Evolutionary conservation across 176 grass and related monocot species (phyloP).

Genomic region (Pontederia crassipes): DNA sequence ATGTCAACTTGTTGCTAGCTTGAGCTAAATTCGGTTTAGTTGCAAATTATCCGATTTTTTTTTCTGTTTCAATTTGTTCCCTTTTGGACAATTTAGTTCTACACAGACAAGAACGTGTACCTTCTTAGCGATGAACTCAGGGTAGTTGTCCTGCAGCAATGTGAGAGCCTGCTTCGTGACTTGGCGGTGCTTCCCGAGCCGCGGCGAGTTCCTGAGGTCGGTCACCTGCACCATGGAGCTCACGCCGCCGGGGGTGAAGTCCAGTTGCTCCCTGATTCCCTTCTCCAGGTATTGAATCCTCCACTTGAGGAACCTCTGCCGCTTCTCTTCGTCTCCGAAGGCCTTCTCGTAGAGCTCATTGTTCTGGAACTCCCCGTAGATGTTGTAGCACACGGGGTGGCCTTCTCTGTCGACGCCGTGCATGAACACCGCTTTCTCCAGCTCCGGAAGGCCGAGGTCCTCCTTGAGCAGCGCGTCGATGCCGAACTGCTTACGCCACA

Average conservation of each 20-base stretch:
- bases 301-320: slow-evolving; percentile 93
- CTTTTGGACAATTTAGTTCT: neutral
- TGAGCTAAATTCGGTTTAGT: too few species aligned
- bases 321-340: slow-evolving; percentile 88
- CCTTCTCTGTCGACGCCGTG: slow-evolving; percentile 51
- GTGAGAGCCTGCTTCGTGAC: slow-evolving; percentile 73
- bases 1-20: too few species aligned
- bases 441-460: slow-evolving; percentile 64
- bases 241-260: slow-evolving; percentile 57
- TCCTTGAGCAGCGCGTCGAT: slow-evolving; percentile 48
- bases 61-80: neutral
- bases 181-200: slow-evolving; percentile 77
- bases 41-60: too few species aligned
- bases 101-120: slow-evolving; percentile 20
- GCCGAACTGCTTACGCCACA: slow-evolving; percentile 93
- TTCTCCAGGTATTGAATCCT: slow-evolving; percentile 86
- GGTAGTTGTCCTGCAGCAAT: slow-evolving; percentile 90
- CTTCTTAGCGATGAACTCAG: slow-evolving; percentile 97
- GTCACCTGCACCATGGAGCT: slow-evolving; percentile 92
- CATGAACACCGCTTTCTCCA: slow-evolving; percentile 80
- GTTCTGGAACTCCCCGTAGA: slow-evolving; percentile 90
- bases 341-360: slow-evolving; percentile 95
- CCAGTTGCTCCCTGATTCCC: slow-evolving; percentile 61
- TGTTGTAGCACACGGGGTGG: slow-evolving; percentile 90
- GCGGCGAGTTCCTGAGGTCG: slow-evolving; percentile 84